A percentile compares a stretch with the other conserved stretches of the same genome.
These are phyloP conservation scores for Saccharomycopsis babjevae DNA, from an alignment of 805 yeast species.

Conservation along the genomic window DNA sequence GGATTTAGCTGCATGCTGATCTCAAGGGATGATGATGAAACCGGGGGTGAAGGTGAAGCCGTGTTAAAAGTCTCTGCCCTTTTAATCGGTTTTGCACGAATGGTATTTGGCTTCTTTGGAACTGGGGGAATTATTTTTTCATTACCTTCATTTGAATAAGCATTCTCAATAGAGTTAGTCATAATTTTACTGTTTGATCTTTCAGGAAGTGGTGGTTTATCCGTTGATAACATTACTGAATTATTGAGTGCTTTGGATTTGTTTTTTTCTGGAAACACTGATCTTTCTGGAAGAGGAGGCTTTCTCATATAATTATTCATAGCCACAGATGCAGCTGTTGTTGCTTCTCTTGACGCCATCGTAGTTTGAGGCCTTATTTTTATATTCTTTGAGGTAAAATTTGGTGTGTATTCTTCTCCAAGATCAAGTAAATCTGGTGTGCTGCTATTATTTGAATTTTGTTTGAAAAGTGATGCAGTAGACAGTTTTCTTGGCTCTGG, in stretches of 20 bases:
- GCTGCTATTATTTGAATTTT: not conserved
- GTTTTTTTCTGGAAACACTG: not conserved
- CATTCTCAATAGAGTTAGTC: not conserved
- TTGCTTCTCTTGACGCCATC: not conserved
- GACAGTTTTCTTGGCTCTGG: slow-evolving; percentile 7
- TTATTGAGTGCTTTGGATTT: not conserved
- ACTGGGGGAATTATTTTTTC: not conserved
- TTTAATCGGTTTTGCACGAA: not conserved
- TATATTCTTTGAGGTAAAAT: not conserved
- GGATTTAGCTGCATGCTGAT: not conserved
- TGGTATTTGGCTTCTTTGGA: not conserved
- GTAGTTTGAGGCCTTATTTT: not conserved
- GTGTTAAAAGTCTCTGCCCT: not conserved
- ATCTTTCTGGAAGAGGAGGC: not conserved
- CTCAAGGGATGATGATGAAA: not conserved
- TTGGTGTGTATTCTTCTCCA: not conserved
- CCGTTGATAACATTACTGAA: not conserved
- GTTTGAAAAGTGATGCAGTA: not conserved
- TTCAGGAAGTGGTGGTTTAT: slow-evolving; percentile 6
- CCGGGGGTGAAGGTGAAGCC: not conserved
- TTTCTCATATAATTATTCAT: not conserved
- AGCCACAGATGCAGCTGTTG: not conserved
- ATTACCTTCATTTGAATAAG: not conserved
- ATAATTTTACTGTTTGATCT: not conserved
- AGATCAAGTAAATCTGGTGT: not conserved